A percentile compares a stretch with the other conserved stretches of the same genome.
Evolutionary conservation across 1,284 basidiomycete species (phyloP).

Genomic region (Cryptococcus sp.): DNA sequence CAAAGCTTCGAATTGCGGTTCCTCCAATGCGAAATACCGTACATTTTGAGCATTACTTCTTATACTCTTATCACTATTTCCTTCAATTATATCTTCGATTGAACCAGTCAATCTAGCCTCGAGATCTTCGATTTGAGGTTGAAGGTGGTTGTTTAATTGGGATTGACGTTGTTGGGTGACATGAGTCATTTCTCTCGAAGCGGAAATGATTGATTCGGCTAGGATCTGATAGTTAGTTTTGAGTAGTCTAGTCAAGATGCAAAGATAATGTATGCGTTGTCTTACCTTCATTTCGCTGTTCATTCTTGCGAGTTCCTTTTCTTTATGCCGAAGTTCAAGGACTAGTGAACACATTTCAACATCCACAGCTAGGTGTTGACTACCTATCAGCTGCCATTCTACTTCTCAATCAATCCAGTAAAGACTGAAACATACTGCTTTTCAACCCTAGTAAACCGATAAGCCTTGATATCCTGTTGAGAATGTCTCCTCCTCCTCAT

Average conservation of each 20-base stretch:
- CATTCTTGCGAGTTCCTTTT: constrained; percentile 24
- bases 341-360: constrained; percentile 37
- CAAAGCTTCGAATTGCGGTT: no score
- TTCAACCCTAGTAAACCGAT: no score
- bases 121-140: neutral
- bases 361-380: constrained; percentile 33
- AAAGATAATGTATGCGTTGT: no score
- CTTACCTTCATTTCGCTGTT: constrained; percentile 35
- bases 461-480: constrained; percentile 17
- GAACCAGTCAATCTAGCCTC: neutral
- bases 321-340: constrained; percentile 26
- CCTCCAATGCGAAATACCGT: no score
- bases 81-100: neutral
- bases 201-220: neutral
- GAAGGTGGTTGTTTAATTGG: neutral
- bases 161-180: neutral
- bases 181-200: neutral
- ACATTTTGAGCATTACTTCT: no score
- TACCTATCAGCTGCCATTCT: constrained; percentile 6
- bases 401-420: no score
- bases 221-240: neutral
- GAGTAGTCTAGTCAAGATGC: no score
- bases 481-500: no score
- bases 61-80: no score
- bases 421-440: no score